Base-by-base conservation (phyloP, 305 asterid genomes). In the Rubia occidens region DNA sequence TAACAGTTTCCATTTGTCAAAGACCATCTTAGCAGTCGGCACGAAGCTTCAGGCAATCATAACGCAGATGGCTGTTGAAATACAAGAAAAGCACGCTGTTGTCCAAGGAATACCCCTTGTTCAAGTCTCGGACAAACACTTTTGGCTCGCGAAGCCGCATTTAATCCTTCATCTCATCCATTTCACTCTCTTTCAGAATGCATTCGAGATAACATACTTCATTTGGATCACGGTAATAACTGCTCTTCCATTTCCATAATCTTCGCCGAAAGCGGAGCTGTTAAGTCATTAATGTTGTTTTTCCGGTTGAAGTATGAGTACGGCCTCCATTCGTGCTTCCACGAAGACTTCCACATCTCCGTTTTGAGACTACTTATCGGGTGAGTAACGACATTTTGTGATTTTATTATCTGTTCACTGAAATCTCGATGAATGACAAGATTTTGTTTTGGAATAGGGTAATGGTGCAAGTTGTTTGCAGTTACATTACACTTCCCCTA, bases 151-250 rank as follows among this genome's bases (percentile, higher is more conserved):
- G 71, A 74, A 76, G 35, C 95, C 95, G 18, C 76, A 71, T 13
- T 64, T 86, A 44, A 77, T 88, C 66, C 89, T 88, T 49, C 79
- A 77, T 53, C 80, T 88, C 44, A 79, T 88, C 79, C 91, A 88
- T 78, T 81, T 86, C 7, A 80, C 81, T 0, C 88, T 88, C 73
- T 86, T 88, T 69, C 95, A 69, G 96, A 94, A 94, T 73, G 96
- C 99, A 2, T 94, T 91, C 59, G 97, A 90, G 89, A 95, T 95
- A 47, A 95, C 99, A 0, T 83, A 88, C 77, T 91, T 91, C 84
- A 72, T 95, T 39, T 95, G 99, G 99, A 91, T 88, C 69, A 77
- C 91, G 89, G 96, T 89, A 88, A 78, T 47, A 11, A 66, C 64
- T 45, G 68, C 18, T 29, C 8, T 14, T 11, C 51, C 14, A 44